These are phyloP conservation scores for Hypoxylon sp. DNA, from an alignment of 2,329 filamentous ascomycete species.

Conservation along the genomic window DNA sequence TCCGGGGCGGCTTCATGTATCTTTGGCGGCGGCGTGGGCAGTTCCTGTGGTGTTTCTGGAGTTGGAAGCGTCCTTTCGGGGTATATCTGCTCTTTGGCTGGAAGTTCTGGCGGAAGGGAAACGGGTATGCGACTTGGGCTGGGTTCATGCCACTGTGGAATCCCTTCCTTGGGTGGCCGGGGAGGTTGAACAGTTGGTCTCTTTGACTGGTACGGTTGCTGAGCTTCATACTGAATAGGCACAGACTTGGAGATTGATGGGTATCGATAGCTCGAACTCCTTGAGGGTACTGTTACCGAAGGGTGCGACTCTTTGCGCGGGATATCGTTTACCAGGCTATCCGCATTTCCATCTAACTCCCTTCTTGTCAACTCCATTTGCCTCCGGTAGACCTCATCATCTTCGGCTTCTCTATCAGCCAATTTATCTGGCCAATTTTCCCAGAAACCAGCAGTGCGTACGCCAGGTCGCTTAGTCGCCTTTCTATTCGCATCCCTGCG, in stretches of 20 bases:
- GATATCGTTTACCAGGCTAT: conserved; percentile 49
- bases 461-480: conserved; percentile 70
- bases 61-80: conserved; percentile 50
- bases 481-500: conserved; percentile 75
- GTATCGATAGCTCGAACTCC: conserved; percentile 64
- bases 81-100: conserved; percentile 52
- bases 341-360: conserved; percentile 57
- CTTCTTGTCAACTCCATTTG: conserved; percentile 69
- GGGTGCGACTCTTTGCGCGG: conserved; percentile 42
- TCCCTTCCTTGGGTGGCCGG: conserved; percentile 58
- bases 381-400: conserved; percentile 63
- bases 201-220: conserved; percentile 39
- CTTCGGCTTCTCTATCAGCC: conserved; percentile 50
- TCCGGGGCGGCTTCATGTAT: conserved; percentile 37
- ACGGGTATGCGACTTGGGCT: conserved; percentile 20
- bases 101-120: conserved; percentile 50
- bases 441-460: conserved; percentile 64
- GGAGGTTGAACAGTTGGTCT: conserved; percentile 53
- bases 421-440: conserved; percentile 59
- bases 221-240: conserved; percentile 62
- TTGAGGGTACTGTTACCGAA: conserved; percentile 9
- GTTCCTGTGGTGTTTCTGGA: conserved; percentile 41
- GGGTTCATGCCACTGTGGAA: conserved; percentile 26
- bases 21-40: conserved; percentile 55
- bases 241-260: conserved; percentile 69